Base-by-base conservation (phyloP, 495 filamentous ascomycete genomes). In the Xylaria telfairii region DNA sequence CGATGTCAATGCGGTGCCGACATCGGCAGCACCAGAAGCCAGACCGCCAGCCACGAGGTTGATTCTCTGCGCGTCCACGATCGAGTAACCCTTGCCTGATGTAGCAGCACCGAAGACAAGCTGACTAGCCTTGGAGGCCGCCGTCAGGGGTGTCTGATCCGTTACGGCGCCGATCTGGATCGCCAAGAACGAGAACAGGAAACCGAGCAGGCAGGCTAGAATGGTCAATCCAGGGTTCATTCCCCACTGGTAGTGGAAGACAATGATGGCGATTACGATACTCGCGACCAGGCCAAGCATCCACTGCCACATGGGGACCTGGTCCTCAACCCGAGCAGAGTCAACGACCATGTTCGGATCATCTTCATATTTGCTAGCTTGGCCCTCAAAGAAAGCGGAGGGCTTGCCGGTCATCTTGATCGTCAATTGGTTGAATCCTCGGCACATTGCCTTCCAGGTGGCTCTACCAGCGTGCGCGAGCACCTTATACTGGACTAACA, bases 161-260 rank as follows among this genome's bases (percentile, higher is more conserved):
- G 90, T 90, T 39, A 85, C 83, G 39, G 86, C 89, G 19, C 86
- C 86, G 75, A 88, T 87, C 77, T 92, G 88, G 72, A 91, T 89
- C 68, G 87, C 88, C 54, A 92, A 80, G 82, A 92, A 92, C 17
- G 89, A 87, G 78, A 92, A 92, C 76, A 92, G 76, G 83, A 92
- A 90, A 57, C 88, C 88, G 34, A 92, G 80, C 37, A 92, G 44
- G 71, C 87, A 82, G 32, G 89, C 87, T 39, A 92, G 81, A 61
- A 92, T 81, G 17, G 87, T 88, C 67, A 89, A 79, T 46, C 89
- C 89, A 6, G 87, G 82, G 68, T 87, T 80, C 82, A 90, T 90
- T 4, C 87, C 82, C 79, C 85, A 91, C 77, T 90, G 87, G 24
- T 90, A 79, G 53, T 83, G 84, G 73, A 89, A 83, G 71, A 92